phyloP scores from a whole-genome alignment of 140 eudicot genomes.

The Erigeron philadelphicus region DNA sequence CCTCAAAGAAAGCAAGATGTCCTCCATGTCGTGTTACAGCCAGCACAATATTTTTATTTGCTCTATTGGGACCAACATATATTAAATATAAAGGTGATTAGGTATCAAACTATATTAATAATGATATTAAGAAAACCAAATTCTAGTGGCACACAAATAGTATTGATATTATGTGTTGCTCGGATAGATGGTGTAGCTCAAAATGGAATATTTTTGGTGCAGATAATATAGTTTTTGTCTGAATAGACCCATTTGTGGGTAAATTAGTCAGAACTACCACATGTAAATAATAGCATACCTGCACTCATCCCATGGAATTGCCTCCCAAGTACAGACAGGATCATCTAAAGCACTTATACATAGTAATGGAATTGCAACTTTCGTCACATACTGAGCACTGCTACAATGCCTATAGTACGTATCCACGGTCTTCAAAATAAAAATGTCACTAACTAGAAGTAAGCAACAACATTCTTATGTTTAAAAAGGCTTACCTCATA shows the following conservation, averaged over 20 bases:
- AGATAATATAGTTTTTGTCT: too few species aligned
- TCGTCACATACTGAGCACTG: slow-evolving; percentile 56
- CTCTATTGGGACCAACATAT: slow-evolving; percentile 33
- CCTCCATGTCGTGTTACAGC: slow-evolving; percentile 90
- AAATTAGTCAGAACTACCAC: not conserved
- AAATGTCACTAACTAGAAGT: slow-evolving; percentile 20
- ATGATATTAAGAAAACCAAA: too few species aligned
- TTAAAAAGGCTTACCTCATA: slow-evolving; percentile 57
- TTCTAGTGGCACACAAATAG: too few species aligned
- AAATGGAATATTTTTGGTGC: too few species aligned
- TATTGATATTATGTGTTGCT: too few species aligned
- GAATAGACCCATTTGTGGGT: not conserved
- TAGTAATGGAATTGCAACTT: slow-evolving; percentile 68
- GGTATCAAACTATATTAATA: not conserved
- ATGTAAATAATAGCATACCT: slow-evolving; percentile 37
- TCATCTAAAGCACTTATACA: slow-evolving; percentile 93
- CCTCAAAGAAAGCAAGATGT: slow-evolving; percentile 92
- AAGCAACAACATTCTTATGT: not conserved
- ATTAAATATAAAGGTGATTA: slow-evolving; percentile 8
- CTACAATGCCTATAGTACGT: slow-evolving; percentile 83
- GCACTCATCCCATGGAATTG: slow-evolving; percentile 99
- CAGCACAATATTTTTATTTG: slow-evolving; percentile 72
- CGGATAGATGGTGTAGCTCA: too few species aligned
- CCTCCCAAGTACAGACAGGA: slow-evolving; percentile 86
- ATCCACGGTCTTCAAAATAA: slow-evolving; percentile 76